Evolutionary conservation across 306 rosid species (phyloP), one percentile per base, ranked within the genome.

Genomic region (Alnus rubra): DNA sequence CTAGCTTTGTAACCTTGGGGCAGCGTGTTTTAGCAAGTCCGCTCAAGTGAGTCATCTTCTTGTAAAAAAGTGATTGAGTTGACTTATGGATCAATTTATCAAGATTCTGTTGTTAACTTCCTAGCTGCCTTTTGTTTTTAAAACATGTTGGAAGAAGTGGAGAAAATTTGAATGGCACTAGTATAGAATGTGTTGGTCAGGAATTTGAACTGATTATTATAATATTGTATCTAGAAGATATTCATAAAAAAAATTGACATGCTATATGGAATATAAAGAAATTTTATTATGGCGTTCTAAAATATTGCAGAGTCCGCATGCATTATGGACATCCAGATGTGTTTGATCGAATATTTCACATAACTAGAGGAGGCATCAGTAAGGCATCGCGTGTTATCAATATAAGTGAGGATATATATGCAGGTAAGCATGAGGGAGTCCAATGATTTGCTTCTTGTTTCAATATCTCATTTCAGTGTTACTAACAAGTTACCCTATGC

Each of bases 311-410:
- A 75, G 97, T 92, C n/a, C 97, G 98, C 58, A 95, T 95, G 98
- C 98, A 95, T 88, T 95, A 95, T 82, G 98, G 98, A 60, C 98
- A 95, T 80, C 98, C 98, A 10, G 98, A 95, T 85, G 98, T 95
- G 71, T 95, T 95, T 87, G 98, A 95, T 76, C 87, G 98, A 64
- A 77, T 95, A 78, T 94, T 94, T 88, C 98, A 94, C 79, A 90
- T 91, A 78, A 92, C 98, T 52, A 90, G 98, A 13, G 98, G 98
- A 78, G 98, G 98, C 79, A 92, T 95, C 76, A 92, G 98, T 84
- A 95, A 95, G 88, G 90, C 98, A 19, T 95, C 98, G 9, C 97
- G 98, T 65, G 97, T 95, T 70, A 92, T 95, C 72, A 95, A 95
- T 80, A 94, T 94, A 74, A 94, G 98, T 87, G 98, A 95, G 88